Conservation (phyloP, 2,329 filamentous ascomycete genomes). For the Sporothrix pseudoabietina region DNA sequence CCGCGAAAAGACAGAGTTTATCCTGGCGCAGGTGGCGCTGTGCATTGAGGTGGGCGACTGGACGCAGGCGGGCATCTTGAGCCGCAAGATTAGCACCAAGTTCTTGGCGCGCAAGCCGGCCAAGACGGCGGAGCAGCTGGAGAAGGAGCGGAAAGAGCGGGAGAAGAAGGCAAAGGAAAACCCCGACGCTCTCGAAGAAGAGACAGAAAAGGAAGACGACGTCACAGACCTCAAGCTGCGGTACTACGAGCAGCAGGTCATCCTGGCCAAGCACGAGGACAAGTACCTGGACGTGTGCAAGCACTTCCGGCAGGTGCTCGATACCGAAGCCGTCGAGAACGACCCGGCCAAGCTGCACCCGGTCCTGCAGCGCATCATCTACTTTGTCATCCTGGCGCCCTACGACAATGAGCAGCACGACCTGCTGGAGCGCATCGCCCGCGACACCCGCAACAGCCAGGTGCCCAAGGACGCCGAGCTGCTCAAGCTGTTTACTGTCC, state of each 20-base stretch:
- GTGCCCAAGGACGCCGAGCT: conserved; percentile 81
- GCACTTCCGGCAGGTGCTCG: conserved; percentile 93
- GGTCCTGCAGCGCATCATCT: conserved; percentile 91
- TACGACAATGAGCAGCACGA: conserved; percentile 99
- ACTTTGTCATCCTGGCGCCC: conserved; percentile 93
- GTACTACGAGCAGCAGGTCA: conserved; percentile 98
- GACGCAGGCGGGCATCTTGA: conserved; percentile 91
- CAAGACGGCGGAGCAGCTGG: conserved; percentile 64
- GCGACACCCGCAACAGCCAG: conserved; percentile 77
- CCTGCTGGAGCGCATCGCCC: conserved; percentile 87
- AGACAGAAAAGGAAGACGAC: conserved; percentile 77
- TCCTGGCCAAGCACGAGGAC: conserved; percentile 90
- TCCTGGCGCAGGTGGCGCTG: conserved; percentile 87
- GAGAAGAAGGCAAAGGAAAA: conserved; percentile 86
- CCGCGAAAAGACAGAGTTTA: conserved; percentile 98
- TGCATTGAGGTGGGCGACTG: conserved; percentile 96
- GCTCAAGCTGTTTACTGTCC: conserved; percentile 90
- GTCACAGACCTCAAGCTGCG: conserved; percentile 93
- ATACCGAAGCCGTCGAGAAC: conserved; percentile 93
- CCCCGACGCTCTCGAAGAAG: conserved; percentile 74
- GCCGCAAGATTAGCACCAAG: conserved; percentile 93
- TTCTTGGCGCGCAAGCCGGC: conserved; percentile 90
- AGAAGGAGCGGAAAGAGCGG: conserved; percentile 83
- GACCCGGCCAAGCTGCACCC: conserved; percentile 83
- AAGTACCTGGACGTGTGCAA: conserved; percentile 99